These are phyloP conservation scores for Globisporangium viniferum DNA, from an alignment of 352 stramenopile species.

Conservation along the genomic window DNA sequence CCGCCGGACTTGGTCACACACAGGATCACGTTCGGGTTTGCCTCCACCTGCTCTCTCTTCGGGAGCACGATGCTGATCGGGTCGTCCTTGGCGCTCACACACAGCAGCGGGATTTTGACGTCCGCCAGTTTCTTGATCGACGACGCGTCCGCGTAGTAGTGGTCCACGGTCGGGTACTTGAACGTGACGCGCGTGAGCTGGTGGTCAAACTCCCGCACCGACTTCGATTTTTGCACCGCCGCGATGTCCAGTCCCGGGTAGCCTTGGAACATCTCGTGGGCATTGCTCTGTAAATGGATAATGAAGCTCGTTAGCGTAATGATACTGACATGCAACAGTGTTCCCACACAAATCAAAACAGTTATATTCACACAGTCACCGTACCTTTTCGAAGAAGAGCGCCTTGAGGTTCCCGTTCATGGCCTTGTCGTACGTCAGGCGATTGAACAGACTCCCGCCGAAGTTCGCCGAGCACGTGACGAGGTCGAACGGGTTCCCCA, in stretches of 20 bases:
- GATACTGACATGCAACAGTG: background rate
- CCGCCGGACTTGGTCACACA: conserved; percentile 59
- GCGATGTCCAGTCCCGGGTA: conserved; percentile 43
- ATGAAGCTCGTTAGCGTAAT: background rate
- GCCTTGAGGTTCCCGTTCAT: conserved; percentile 54
- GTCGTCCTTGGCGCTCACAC: conserved; percentile 63
- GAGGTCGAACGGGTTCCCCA: conserved; percentile 77
- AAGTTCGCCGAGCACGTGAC: conserved; percentile 50
- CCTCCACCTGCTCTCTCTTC: conserved; percentile 22
- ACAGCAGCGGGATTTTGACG: conserved; percentile 57
- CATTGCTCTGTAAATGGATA: conserved; percentile 27
- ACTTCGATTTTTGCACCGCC: conserved; percentile 28
- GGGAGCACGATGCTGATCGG: conserved; percentile 53
- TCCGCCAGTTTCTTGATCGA: conserved; percentile 31
- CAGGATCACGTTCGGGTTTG: conserved; percentile 63
- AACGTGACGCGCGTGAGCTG: conserved; percentile 56
- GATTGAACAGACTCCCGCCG: conserved; percentile 44
- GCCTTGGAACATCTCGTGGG: conserved; percentile 44
- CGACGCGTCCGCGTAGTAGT: conserved; percentile 62
- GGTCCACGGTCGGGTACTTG: conserved; percentile 48
- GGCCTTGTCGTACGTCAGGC: conserved; percentile 57
- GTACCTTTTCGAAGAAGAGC: conserved; percentile 62
- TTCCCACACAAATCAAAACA: background rate
- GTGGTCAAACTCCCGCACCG: conserved; percentile 62
- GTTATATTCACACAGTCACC: no score